Evolutionary conservation across 2,329 filamentous ascomycete genomes (phyloP), one percentile per base, ranked within the genome.

Genomic region (Colletotrichum caudatum): DNA sequence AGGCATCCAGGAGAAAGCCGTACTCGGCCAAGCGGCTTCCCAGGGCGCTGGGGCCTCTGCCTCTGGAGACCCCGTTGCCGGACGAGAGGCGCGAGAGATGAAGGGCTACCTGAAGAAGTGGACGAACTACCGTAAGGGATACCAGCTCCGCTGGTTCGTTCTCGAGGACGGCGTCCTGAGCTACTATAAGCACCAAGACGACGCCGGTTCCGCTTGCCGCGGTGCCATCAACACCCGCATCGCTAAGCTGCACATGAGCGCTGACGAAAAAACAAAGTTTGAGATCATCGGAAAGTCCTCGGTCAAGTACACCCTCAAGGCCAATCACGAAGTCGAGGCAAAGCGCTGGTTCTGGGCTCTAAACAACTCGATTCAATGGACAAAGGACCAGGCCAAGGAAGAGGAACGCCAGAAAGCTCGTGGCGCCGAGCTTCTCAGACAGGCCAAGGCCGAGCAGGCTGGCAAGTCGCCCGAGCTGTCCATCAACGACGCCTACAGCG

Each of bases 181-280:
- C 82, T 99, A 99, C 84, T 99, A 98, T 85, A 99, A 99, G 83
- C 94, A 98, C 80, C 96, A 99, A 83, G 96, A 99, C 79, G 96
- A 99, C 80, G 94, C 94, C 41, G 96, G 95, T 33, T 97, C 94
- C 64, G 96, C 96, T 67, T 99, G 96, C 80, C 94, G 96, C 73
- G 96, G 96, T 71, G 96, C 96, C 64, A 99, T 99, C 83, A 98
- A 98, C 80, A 99, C 99, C 95, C 93, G 92, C 73, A 99, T 99
- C 76, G 96, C 96, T 33, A 92, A 91, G 78, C 88, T 99, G 39
- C 92, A 95, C 82, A 98, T 99, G 95, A 97, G 97, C 78, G 89
- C 95, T 0, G 94, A 98, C 76, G 96, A 99, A 80, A 99, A 98
- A 85, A 95, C 95, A 57, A 94, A 95, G 71, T 98, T 99, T 77